These are phyloP conservation scores for Phytophthora citrophthora DNA, from an alignment of 352 stramenopile species.

Conservation along the genomic window DNA sequence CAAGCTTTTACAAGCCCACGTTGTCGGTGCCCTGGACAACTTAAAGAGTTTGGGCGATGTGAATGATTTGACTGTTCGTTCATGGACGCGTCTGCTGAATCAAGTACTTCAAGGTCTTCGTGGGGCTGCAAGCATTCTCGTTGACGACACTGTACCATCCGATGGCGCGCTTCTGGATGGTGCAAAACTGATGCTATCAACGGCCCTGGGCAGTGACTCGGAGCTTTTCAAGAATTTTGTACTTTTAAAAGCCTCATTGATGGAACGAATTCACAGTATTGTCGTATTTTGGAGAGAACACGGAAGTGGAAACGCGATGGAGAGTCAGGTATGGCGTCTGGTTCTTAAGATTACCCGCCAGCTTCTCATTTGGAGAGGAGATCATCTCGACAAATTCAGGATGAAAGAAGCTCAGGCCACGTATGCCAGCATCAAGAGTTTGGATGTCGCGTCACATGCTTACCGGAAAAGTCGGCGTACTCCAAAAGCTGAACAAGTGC, in stretches of 20 bases:
- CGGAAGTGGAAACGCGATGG: slow-evolving; percentile 49
- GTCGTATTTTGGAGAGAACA: slow-evolving; percentile 60
- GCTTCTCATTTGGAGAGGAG: slow-evolving; percentile 63
- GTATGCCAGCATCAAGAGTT: slow-evolving; percentile 56
- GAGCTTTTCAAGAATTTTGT: slow-evolving; percentile 46
- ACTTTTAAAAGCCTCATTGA: slow-evolving; percentile 47
- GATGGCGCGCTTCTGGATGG: slow-evolving; percentile 43
- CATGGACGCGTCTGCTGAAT: slow-evolving; percentile 58
- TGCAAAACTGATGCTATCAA: slow-evolving; percentile 46
- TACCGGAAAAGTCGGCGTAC: slow-evolving; percentile 32
- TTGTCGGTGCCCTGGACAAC: slow-evolving; percentile 39
- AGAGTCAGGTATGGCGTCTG: slow-evolving; percentile 62
- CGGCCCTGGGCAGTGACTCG: slow-evolving; percentile 32
- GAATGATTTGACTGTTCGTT: slow-evolving; percentile 46
- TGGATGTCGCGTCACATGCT: slow-evolving; percentile 58
- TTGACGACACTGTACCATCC: slow-evolving; percentile 40
- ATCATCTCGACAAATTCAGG: slow-evolving; percentile 46
- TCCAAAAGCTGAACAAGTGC: slow-evolving; percentile 31
- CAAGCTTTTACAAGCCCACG: slow-evolving; percentile 57
- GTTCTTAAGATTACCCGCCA: slow-evolving; percentile 56
- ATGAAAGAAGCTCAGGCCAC: slow-evolving; percentile 57
- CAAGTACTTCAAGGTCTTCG: slow-evolving; percentile 48
- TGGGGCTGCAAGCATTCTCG: slow-evolving; percentile 59
- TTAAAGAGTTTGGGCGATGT: slow-evolving; percentile 31
- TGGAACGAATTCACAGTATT: slow-evolving; percentile 47